These are phyloP conservation scores for Saksenaea oblongispora DNA, from an alignment of 371 early-diverging fungal genomes.

Conservation along the genomic window DNA sequence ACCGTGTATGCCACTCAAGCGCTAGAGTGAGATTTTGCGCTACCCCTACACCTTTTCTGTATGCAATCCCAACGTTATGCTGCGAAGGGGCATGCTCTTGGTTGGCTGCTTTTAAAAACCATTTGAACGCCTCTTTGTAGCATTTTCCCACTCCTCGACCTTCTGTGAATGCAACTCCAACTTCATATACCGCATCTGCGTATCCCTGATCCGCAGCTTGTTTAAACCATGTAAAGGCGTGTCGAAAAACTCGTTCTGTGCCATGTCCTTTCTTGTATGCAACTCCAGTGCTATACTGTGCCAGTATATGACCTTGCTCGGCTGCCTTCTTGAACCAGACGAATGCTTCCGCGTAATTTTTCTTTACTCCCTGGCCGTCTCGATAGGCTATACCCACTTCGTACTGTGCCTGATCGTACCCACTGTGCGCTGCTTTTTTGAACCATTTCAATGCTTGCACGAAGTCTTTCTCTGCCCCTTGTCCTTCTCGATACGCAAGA, in stretches of 20 bases:
- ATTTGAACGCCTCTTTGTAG: background rate
- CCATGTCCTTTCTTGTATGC: too few relatives aligned
- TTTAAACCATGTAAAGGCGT: too few relatives aligned
- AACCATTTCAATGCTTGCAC: conserved; percentile 35
- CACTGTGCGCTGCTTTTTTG: conserved; percentile 42
- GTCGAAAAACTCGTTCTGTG: too few relatives aligned
- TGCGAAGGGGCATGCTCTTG: conserved; percentile 19
- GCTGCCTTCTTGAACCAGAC: too few relatives aligned
- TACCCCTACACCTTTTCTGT: conserved; percentile 1
- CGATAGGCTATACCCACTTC: conserved; percentile 43
- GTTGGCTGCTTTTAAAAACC: conserved; percentile 32
- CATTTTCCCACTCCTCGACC: too few relatives aligned
- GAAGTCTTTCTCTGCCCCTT: conserved; percentile 29
- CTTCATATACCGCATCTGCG: too few relatives aligned
- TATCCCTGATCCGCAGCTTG: too few relatives aligned
- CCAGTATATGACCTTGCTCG: too few relatives aligned
- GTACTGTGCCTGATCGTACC: conserved; percentile 38
- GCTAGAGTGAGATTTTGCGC: conserved; percentile 18
- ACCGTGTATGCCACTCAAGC: too few relatives aligned
- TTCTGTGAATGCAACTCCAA: too few relatives aligned
- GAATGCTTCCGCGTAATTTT: conserved; percentile 33
- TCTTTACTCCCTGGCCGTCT: conserved; percentile 30
- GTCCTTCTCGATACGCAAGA: conserved; percentile 40
- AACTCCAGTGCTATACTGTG: too few relatives aligned
- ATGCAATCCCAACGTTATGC: background rate